Base-by-base conservation (phyloP, 768 basidiomycete species). In the Imleria badia region DNA sequence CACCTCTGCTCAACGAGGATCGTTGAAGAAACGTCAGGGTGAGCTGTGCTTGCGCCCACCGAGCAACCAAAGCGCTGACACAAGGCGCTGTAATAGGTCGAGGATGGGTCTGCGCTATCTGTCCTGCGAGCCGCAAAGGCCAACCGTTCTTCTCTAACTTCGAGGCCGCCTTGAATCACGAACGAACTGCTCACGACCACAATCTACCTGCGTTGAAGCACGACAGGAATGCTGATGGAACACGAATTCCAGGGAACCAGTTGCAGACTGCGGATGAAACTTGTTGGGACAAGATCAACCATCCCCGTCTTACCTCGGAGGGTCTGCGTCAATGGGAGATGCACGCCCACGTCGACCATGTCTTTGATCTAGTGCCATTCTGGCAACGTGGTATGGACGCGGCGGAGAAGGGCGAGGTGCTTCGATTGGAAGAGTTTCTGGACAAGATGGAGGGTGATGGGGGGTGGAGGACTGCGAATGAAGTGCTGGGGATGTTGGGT, bases 331-430 rank as follows among this genome's bases (percentile, higher is more conserved):
- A 63, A 38, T 66, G 63, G 66, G 67, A 63, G 26, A 66, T 67
- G 64, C 61, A 69, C 26, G 59, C 60, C 6, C 74, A 71, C 45
- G 74, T 81, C n/a, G 80, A 82, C 55, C 72, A 77, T 12, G 73
- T 81, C 22, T 67, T 69, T 35, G 80, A 81, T 61, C 60, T 81
- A 59, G 75, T 84, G 33, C 77, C 78, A 4, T 83, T 82, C 65
- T 84, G 83, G 83, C 72, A 74, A 41, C 66, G 73, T 13, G 79
- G 76, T 1, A 69, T 84, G 6, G 69, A 74, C 44, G 80, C 78
- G 2, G 81, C 78, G 20, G 72, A 75, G 68, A 70, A 71, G 15
- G 80, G 78, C 5, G 72, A 77, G 39, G 70, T 75, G 41, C 64
- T 75, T 31, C 71, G 66, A 23, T 55, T 81, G 66, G 79, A 78